These are phyloP conservation scores for Scutellaria minor DNA, from an alignment of 257 asterid species.

Conservation along the genomic window DNA sequence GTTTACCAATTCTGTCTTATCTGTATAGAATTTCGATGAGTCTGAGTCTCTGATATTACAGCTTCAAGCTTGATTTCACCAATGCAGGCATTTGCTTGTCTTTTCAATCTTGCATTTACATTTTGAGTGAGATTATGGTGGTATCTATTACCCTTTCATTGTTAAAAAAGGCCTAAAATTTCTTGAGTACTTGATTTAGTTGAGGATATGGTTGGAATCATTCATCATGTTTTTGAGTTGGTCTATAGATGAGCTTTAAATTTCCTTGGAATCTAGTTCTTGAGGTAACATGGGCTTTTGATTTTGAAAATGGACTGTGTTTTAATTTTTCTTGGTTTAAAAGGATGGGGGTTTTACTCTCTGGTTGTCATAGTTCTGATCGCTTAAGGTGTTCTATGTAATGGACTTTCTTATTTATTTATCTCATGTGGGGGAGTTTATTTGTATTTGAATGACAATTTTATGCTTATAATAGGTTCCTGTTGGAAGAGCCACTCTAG, in stretches of 20 bases:
- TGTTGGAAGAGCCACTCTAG: conserved; percentile 97
- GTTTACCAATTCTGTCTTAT: background rate
- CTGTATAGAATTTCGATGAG: background rate
- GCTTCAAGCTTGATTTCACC: conserved; percentile 4
- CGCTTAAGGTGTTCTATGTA: conserved; percentile 4
- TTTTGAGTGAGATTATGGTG: too few species aligned
- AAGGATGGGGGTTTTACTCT: background rate
- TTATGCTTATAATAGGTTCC: conserved; percentile 66
- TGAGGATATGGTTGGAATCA: background rate
- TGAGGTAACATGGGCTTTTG: background rate
- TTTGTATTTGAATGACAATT: background rate
- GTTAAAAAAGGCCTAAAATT: background rate
- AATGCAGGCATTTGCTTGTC: background rate
- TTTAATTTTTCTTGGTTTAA: background rate
- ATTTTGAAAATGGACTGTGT: background rate
- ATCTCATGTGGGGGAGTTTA: background rate
- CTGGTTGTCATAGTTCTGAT: background rate
- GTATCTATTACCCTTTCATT: too few species aligned
- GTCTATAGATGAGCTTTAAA: background rate
- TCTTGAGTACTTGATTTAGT: background rate
- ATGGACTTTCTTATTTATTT: background rate
- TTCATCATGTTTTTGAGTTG: background rate
- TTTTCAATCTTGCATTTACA: background rate
- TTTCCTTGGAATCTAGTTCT: background rate
- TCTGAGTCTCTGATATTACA: background rate